Base-by-base conservation (phyloP, 495 filamentous ascomycete genomes). In the Aspergillus ostianus region DNA sequence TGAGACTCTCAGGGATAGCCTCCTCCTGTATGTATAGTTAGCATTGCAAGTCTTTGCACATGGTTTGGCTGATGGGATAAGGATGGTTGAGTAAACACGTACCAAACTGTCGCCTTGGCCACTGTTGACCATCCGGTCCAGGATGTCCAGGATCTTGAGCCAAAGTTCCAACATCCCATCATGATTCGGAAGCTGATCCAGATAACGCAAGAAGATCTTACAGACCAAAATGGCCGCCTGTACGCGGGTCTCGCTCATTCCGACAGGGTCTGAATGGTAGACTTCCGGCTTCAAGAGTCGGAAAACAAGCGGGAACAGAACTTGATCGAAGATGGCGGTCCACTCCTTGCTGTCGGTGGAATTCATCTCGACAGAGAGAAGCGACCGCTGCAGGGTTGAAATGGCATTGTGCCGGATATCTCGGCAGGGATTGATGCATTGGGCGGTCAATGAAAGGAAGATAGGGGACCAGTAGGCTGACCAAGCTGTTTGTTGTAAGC, bases 391-490 rank as follows among this genome's bases (percentile, higher is more conserved):
- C 8, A 99, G 80, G 3, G 84, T 91, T n/a, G 87, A 85, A 61
- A 98, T 87, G 10, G 94, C 89, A 67, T 94, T 85, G 62, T 93
- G 88, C 2, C 94, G 86, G 51, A 99, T 91, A 70, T 96, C 92
- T 47, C 94, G 90, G 69, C 92, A 97, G 7, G 95, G 93, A 67
- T 98, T 99, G 61, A 90, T 88, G 75, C 91, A 97, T 75, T 98
- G 94, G 9, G 84, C 84, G 9, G 90, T 94, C 29, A 98, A 77
- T 13, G 90, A 87, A 60, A 89, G 84, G 76, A 98, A 93, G 32
- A 98, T 93, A 21, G 93, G 95, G 17, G 92, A 87, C 94, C 94
- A 99, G 71, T 99, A 99, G 15, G 95, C 91, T 30, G 90, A 90
- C 94, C 94, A 99, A 41, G 94, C 94, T 91, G 52, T 53, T 55